Conservation (phyloP, 2,329 filamentous ascomycete genomes). For the Diaporthe eres region DNA sequence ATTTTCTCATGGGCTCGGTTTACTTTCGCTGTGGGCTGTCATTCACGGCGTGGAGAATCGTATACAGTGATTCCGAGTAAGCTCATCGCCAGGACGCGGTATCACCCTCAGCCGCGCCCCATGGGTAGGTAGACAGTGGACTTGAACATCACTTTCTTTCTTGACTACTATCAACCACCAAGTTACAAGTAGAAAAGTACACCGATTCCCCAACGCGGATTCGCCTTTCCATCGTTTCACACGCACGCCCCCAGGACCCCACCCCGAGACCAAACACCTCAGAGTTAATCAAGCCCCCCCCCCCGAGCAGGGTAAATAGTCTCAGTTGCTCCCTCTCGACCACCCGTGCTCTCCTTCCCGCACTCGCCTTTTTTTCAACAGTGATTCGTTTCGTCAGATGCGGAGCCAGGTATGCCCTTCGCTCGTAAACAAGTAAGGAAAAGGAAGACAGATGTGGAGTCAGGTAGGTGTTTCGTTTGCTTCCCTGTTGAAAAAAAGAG, state of each 20-base stretch:
- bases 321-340: conserved; percentile 5
- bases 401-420: conserved; percentile 23
- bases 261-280: conserved; percentile 17
- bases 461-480: conserved; percentile 33
- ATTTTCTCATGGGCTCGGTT: not conserved
- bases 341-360: conserved; percentile 1
- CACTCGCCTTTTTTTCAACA: conserved; percentile 30
- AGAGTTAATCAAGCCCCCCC: conserved; percentile 4
- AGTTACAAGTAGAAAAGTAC: conserved; percentile 32
- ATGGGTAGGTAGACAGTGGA: not conserved
- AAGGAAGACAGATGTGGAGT: conserved; percentile 22
- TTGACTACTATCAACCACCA: conserved; percentile 25
- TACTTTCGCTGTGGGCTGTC: not conserved
- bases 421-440: conserved; percentile 31
- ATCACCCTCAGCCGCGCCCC: not conserved
- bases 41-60: not conserved
- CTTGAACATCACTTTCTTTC: conserved; percentile 29
- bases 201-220: conserved; percentile 29
- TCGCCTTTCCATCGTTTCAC: conserved; percentile 17
- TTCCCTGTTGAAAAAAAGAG: conserved; percentile 19
- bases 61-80: too few species aligned
- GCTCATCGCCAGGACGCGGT: too few species aligned
- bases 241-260: conserved; percentile 4
- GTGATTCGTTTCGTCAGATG: conserved; percentile 34
- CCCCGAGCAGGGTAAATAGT: conserved; percentile 4